A percentile compares a stretch with the other conserved stretches of the same genome.
Conservation (phyloP, 306 rosid genomes). For the Cucurbita pepo region DNA sequence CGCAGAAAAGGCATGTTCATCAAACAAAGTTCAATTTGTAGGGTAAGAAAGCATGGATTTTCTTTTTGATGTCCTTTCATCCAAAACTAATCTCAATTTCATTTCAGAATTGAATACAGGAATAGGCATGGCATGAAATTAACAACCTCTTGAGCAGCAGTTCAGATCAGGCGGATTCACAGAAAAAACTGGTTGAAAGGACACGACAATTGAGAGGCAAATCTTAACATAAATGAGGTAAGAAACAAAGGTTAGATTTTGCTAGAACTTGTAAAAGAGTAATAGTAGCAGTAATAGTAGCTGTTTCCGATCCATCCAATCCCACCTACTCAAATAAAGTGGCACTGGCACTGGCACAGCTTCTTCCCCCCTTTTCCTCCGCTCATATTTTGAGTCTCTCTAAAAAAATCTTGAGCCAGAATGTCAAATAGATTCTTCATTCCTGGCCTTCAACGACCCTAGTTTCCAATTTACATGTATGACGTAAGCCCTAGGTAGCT, state of each 20-base stretch:
- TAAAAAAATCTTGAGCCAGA: slow-evolving; percentile 53
- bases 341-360: background rate
- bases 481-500: slow-evolving; percentile 20
- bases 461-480: slow-evolving; percentile 19
- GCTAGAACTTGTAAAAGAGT: background rate
- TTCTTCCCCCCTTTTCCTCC: slow-evolving; percentile 6
- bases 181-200: background rate
- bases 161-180: background rate
- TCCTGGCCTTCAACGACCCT: slow-evolving; percentile 22
- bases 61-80: background rate
- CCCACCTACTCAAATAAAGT: slow-evolving; percentile 5
- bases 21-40: background rate
- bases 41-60: background rate
- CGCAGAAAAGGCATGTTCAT: background rate
- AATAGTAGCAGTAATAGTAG: background rate
- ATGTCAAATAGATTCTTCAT: slow-evolving; percentile 43
- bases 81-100: background rate
- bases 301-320: slow-evolving; percentile 17
- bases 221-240: background rate
- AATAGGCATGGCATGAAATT: background rate
- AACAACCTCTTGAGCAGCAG: background rate
- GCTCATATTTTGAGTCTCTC: slow-evolving; percentile 25
- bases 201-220: background rate
- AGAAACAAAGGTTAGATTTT: slow-evolving; percentile 9
- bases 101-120: background rate